phyloP scores from a whole-genome alignment of 129 eudicot genomes.

The Tagetes erecta region DNA sequence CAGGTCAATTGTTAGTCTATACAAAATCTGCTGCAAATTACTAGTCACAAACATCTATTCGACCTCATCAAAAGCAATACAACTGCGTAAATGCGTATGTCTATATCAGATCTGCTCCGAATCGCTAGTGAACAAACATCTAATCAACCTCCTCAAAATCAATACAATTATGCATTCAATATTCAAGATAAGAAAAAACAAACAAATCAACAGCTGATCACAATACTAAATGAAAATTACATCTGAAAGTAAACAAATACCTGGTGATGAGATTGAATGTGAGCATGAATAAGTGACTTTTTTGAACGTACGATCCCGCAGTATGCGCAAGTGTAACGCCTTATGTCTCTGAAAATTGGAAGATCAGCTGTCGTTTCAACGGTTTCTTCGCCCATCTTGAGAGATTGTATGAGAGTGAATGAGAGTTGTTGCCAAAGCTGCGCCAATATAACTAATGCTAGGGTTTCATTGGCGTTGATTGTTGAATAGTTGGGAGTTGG shows the following conservation, averaged over 20 bases:
- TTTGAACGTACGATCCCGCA: constrained; percentile 89
- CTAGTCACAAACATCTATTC: not conserved
- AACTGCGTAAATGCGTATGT: not conserved
- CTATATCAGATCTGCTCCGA: not conserved
- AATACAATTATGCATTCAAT: not conserved
- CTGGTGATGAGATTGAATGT: constrained; percentile 60
- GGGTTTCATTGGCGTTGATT: constrained; percentile 22
- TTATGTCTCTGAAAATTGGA: constrained; percentile 62
- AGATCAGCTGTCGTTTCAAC: constrained; percentile 12
- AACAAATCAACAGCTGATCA: not conserved
- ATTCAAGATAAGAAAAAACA: not conserved
- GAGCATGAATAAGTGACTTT: constrained; percentile 60
- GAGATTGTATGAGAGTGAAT: constrained; percentile 5
- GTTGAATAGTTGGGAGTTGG: no score
- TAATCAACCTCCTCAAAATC: constrained; percentile 1
- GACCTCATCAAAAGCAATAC: constrained; percentile 12
- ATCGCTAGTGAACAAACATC: not conserved
- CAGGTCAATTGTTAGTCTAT: not conserved
- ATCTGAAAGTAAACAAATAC: constrained; percentile 29
- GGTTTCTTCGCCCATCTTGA: constrained; percentile 35
- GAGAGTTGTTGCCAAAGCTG: constrained; percentile 2
- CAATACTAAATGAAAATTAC: not conserved
- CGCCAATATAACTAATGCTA: constrained; percentile 15
- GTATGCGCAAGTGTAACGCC: constrained; percentile 68
- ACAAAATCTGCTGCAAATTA: not conserved